phyloP scores from a whole-genome alignment of 257 asterid species.

The Cynanchum wilfordii region DNA sequence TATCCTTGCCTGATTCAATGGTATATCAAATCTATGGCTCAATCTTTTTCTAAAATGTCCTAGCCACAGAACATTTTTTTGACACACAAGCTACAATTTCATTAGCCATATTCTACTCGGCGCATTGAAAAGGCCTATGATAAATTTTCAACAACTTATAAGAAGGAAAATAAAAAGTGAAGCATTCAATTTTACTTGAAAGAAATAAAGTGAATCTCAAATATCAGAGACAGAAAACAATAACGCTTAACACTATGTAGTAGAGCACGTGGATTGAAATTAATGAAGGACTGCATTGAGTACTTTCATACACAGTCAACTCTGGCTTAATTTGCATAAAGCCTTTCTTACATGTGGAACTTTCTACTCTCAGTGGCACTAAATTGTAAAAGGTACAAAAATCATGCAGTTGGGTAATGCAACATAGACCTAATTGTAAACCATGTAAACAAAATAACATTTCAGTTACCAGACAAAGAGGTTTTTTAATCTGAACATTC shows the following conservation, averaged over 20 bases:
- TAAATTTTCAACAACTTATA: not conserved
- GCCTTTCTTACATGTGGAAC: not conserved
- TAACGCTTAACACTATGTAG: not conserved
- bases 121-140: not conserved
- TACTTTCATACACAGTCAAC: not conserved
- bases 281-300: not conserved
- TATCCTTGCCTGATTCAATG: not conserved
- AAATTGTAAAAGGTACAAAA: not conserved
- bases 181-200: not conserved
- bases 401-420: not conserved
- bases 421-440: not conserved
- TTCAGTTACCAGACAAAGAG: conserved; percentile 78
- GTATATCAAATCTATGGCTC: not conserved
- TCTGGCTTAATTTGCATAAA: not conserved
- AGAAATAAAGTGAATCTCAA: not conserved
- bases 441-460: not conserved
- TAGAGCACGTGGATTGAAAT: not conserved
- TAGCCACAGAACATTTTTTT: not conserved
- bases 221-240: not conserved
- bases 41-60: not conserved
- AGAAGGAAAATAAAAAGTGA: not conserved
- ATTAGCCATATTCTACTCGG: not conserved
- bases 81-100: not conserved
- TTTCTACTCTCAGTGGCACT: not conserved
- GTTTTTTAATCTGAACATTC: conserved; percentile 81